phyloP scores from a whole-genome alignment of 2,329 filamentous ascomycete genomes.

The Madurella fahalii region DNA sequence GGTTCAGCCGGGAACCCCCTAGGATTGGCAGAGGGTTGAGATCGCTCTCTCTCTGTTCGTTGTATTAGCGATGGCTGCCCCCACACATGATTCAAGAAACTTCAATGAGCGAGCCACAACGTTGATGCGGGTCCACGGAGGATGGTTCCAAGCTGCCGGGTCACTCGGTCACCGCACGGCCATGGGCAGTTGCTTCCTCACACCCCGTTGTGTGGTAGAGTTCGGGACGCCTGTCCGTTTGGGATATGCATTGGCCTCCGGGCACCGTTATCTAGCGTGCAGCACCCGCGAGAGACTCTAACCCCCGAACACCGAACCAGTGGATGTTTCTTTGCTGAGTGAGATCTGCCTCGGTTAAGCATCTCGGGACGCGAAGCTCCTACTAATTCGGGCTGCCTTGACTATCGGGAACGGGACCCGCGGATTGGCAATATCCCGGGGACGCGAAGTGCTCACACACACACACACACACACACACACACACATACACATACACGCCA shows the following conservation, averaged over 20 bases:
- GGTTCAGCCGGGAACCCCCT: too few species aligned
- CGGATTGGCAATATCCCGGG: not conserved
- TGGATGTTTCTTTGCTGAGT: conserved; percentile 3
- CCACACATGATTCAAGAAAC: conserved; percentile 2
- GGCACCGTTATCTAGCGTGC: not conserved
- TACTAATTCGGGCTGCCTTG: too few species aligned
- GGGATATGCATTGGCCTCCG: not conserved
- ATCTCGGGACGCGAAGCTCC: too few species aligned
- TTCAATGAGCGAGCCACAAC: not conserved
- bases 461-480: not conserved
- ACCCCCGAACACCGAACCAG: not conserved
- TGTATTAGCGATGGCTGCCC: not conserved
- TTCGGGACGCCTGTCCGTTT: not conserved
- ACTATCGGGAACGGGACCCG: conserved; percentile 2
- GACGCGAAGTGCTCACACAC: not conserved
- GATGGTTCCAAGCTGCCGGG: conserved; percentile 21
- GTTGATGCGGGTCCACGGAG: not conserved
- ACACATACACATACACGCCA: not conserved
- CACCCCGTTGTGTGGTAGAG: too few species aligned
- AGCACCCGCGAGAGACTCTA: not conserved
- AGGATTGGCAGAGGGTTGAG: not conserved
- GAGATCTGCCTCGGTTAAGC: not conserved
- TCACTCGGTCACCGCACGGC: conserved; percentile 4
- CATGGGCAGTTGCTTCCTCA: not conserved
- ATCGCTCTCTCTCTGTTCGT: not conserved